These are phyloP conservation scores for Lycium barbarum DNA, from an alignment of 257 asterid genomes.

Conservation along the genomic window DNA sequence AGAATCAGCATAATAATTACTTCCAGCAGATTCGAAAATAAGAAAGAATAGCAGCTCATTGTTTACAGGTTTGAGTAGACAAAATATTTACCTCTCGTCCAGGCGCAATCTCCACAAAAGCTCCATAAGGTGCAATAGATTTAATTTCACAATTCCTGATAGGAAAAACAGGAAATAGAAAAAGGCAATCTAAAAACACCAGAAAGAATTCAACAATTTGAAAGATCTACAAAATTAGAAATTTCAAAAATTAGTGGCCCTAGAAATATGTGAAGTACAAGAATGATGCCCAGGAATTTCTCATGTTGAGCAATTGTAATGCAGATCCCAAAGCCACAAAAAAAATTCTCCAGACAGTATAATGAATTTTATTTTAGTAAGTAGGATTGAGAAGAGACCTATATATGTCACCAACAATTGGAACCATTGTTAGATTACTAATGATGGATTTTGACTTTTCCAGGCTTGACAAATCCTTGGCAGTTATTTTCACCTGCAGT, in stretches of 20 bases:
- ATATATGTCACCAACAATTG: constrained; percentile 83
- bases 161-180: constrained; percentile 24
- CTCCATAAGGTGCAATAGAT: constrained; percentile 90
- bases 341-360: constrained; percentile 14
- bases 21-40: neutral
- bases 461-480: constrained; percentile 75
- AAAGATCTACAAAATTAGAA: neutral
- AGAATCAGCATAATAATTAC: neutral
- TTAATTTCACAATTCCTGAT: constrained; percentile 94
- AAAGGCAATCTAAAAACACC: constrained; percentile 28
- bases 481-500: constrained; percentile 84
- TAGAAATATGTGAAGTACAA: neutral
- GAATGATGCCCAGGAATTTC: neutral
- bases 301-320: neutral
- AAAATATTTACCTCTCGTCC: constrained; percentile 79
- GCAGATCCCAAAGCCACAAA: neutral
- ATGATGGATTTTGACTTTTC: constrained; percentile 87
- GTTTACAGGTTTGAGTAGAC: neutral
- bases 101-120: constrained; percentile 88
- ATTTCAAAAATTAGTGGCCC: neutral
- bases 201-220: constrained; percentile 1
- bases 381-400: constrained; percentile 53
- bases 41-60: neutral
- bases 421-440: constrained; percentile 77
- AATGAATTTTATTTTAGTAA: neutral